Percentiles rank a stretch among this genome's conserved stretches.
phyloP scores from a whole-genome alignment of 2,329 filamentous ascomycete species.

The Aspergillus uvarum region DNA sequence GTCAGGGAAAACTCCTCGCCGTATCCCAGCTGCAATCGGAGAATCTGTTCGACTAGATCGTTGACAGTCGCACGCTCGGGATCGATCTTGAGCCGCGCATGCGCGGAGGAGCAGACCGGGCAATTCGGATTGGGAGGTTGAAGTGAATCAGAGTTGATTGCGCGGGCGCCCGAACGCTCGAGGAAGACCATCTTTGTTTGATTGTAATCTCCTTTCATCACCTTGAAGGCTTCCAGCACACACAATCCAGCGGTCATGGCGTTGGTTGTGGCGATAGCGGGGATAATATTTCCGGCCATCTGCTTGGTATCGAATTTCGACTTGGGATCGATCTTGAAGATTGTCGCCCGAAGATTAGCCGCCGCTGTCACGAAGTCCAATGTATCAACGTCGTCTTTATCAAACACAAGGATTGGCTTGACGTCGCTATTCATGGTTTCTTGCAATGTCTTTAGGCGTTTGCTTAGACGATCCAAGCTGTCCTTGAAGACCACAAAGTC shows the following conservation, averaged over 20 bases:
- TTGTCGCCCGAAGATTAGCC: slow-evolving; percentile 80
- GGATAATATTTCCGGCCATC: slow-evolving; percentile 99
- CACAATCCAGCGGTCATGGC: slow-evolving; percentile 92
- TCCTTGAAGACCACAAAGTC: slow-evolving; percentile 84
- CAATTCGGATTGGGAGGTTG: slow-evolving; percentile 75
- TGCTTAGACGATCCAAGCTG: slow-evolving; percentile 72
- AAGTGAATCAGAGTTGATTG: slow-evolving; percentile 57
- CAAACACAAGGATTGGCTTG: slow-evolving; percentile 72
- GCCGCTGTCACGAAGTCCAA: slow-evolving; percentile 90
- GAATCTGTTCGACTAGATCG: slow-evolving; percentile 73
- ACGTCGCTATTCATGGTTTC: slow-evolving; percentile 44
- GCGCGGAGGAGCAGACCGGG: slow-evolving; percentile 75
- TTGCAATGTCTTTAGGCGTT: slow-evolving; percentile 67
- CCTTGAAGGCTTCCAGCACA: slow-evolving; percentile 68
- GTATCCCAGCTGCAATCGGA: slow-evolving; percentile 71
- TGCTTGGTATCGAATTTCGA: slow-evolving; percentile 97
- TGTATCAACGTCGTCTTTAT: slow-evolving; percentile 95
- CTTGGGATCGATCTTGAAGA: slow-evolving; percentile 86
- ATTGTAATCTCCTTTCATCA: background rate
- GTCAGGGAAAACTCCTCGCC: slow-evolving; percentile 77
- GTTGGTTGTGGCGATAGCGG: slow-evolving; percentile 96
- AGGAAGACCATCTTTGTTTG: slow-evolving; percentile 65
- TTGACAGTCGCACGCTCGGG: slow-evolving; percentile 70
- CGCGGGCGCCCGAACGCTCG: slow-evolving; percentile 62
- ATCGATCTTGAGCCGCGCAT: slow-evolving; percentile 67